A percentile compares a stretch with the other conserved stretches of the same genome.
These are phyloP conservation scores for Ogataea naganishii DNA, from an alignment of 805 yeast genomes.

Conservation along the genomic window DNA sequence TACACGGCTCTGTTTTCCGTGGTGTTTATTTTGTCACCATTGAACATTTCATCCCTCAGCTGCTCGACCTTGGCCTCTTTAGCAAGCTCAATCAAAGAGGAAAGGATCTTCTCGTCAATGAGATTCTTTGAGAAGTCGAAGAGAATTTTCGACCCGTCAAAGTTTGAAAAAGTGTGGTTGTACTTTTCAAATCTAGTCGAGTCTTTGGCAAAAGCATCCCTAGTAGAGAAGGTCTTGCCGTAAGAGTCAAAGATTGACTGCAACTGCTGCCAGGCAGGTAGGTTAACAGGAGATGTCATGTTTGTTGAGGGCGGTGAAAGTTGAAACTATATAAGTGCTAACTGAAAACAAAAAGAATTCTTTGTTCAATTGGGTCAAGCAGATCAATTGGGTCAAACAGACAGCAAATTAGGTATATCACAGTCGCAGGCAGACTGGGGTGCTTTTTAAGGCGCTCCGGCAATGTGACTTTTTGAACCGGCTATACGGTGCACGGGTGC, in stretches of 20 bases:
- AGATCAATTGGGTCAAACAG: neutral
- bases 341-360: neutral
- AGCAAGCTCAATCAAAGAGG: constrained; percentile 67
- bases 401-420: too few relatives aligned
- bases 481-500: too few relatives aligned
- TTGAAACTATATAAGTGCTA: neutral
- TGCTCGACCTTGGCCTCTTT: constrained; percentile 81
- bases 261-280: constrained; percentile 79
- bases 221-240: constrained; percentile 66
- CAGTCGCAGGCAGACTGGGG: too few relatives aligned
- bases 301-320: neutral
- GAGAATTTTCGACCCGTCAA: constrained; percentile 78
- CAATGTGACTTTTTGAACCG: too few relatives aligned
- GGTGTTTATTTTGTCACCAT: constrained; percentile 88
- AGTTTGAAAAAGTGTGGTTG: constrained; percentile 73
- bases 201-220: constrained; percentile 71
- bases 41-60: constrained; percentile 85
- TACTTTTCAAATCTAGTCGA: constrained; percentile 66
- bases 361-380: neutral
- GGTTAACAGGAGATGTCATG: constrained; percentile 36
- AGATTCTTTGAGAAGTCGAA: constrained; percentile 95
- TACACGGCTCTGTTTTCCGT: constrained; percentile 96
- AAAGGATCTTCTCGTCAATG: constrained; percentile 74
- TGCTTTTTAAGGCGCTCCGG: too few relatives aligned
- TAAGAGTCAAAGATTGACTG: constrained; percentile 59